Evolutionary conservation across 352 stramenopile genomes (phyloP).

Genomic region (Phytophthora pistaciae): DNA sequence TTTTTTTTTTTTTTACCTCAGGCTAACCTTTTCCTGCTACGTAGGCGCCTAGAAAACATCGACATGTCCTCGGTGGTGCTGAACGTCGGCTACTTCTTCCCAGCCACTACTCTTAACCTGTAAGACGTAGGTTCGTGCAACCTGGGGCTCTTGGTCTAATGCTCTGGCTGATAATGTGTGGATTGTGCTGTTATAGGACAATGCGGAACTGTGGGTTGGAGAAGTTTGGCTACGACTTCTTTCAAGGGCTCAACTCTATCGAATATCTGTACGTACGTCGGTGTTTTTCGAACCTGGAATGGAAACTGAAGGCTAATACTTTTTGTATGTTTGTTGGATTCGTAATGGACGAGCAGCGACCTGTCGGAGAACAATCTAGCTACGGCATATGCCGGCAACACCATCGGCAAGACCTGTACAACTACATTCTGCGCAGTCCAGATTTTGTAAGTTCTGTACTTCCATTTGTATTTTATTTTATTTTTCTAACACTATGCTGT

Average conservation of each 20-base stretch:
- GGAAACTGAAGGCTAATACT: background rate
- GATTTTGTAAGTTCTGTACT: slow-evolving; percentile 33
- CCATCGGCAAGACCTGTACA: slow-evolving; percentile 31
- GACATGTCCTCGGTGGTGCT: slow-evolving; percentile 36
- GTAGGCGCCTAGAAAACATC: slow-evolving; percentile 42
- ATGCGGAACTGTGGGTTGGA: slow-evolving; percentile 54
- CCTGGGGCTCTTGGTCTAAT: slow-evolving; percentile 5
- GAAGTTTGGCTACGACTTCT: slow-evolving; percentile 43
- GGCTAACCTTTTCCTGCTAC: slow-evolving; percentile 5
- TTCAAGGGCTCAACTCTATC: slow-evolving; percentile 31
- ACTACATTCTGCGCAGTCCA: slow-evolving; percentile 39
- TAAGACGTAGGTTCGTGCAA: slow-evolving; percentile 10
- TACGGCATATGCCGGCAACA: slow-evolving; percentile 43
- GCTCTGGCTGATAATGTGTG: background rate
- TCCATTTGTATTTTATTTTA: background rate
- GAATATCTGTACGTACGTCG: slow-evolving; percentile 38
- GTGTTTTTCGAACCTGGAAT: background rate
- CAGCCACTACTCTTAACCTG: slow-evolving; percentile 35
- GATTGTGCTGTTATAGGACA: slow-evolving; percentile 20
- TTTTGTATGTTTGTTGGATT: background rate
- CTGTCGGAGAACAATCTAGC: slow-evolving; percentile 46
- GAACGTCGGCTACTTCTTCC: slow-evolving; percentile 32
- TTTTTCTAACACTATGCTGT: background rate
- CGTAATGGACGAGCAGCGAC: slow-evolving; percentile 35
- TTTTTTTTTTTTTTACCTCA: background rate